Evolutionary conservation across 169 alveolate species (phyloP).

Genomic region (Theileria annulata): DNA sequence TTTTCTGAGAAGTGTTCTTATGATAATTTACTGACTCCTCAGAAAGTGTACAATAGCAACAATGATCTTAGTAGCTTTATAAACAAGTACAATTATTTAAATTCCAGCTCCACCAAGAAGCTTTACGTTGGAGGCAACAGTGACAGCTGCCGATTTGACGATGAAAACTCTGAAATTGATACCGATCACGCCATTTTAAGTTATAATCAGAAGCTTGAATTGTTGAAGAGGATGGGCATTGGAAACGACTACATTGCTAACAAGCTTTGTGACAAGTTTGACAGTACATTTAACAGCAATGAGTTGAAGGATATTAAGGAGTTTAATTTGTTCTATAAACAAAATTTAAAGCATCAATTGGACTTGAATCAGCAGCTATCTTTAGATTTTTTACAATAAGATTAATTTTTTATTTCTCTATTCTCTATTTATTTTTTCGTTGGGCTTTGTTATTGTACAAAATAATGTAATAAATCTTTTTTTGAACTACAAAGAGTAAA

Average conservation of each 20-base stretch:
- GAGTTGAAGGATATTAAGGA: conserved; percentile 9
- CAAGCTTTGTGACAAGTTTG: conserved; percentile 32
- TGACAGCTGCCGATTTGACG: not conserved
- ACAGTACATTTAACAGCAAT: not conserved
- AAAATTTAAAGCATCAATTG: not conserved
- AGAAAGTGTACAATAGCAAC: conserved; percentile 10
- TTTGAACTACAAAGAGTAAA: no score
- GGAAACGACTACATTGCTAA: conserved; percentile 63
- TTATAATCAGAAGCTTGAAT: conserved; percentile 50
- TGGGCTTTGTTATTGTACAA: no score
- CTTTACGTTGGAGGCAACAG: not conserved
- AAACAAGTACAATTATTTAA: conserved; percentile 4
- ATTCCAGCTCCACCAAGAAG: not conserved
- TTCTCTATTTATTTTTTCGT: not conserved
- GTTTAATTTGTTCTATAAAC: conserved; percentile 11
- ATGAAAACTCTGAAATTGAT: not conserved
- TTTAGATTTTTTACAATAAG: not conserved
- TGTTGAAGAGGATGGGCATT: conserved; percentile 51
- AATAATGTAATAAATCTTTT: no score
- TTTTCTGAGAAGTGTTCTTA: not conserved
- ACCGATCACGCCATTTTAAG: conserved; percentile 16
- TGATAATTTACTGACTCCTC: conserved; percentile 5
- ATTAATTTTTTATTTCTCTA: no score
- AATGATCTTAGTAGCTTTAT: not conserved
- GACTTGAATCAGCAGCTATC: conserved; percentile 16